Percentiles rank a stretch among this genome's conserved stretches.
phyloP scores from a whole-genome alignment of 2,329 filamentous ascomycete genomes.

The Microascus cirrosus region DNA sequence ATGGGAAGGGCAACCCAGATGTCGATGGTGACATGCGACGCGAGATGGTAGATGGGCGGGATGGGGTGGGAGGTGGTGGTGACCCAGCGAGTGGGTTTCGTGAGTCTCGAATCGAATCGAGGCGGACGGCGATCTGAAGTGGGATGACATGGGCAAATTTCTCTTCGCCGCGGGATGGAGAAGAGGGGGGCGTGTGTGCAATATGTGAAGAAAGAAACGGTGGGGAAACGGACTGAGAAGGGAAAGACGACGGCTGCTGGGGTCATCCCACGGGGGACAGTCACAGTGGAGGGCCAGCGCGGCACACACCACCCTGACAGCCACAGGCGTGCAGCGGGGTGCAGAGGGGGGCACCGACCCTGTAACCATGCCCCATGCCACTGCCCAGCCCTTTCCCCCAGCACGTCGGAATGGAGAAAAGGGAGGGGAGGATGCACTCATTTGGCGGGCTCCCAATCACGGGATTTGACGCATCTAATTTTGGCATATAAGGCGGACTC shows the following conservation, averaged over 20 bases:
- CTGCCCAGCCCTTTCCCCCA: not conserved
- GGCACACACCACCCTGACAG: not conserved
- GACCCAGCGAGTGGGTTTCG: not conserved
- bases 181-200: not conserved
- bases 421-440: not conserved
- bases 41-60: not conserved
- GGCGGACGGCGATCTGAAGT: not conserved
- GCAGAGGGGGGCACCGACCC: too few species aligned
- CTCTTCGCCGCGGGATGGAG: not conserved
- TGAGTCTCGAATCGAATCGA: constrained; percentile 1
- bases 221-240: not conserved
- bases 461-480: constrained; percentile 4
- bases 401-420: not conserved
- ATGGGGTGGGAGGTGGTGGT: not conserved
- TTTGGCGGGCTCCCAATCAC: not conserved
- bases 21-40: not conserved
- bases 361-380: too few species aligned
- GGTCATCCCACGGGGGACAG: not conserved
- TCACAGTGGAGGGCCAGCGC: not conserved
- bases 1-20: not conserved
- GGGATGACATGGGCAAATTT: not conserved
- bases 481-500: constrained; percentile 2
- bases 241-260: not conserved
- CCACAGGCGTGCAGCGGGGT: not conserved
- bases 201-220: not conserved